Conservation (phyloP, 2,329 filamentous ascomycete species). For the Clonostachys sp. region DNA sequence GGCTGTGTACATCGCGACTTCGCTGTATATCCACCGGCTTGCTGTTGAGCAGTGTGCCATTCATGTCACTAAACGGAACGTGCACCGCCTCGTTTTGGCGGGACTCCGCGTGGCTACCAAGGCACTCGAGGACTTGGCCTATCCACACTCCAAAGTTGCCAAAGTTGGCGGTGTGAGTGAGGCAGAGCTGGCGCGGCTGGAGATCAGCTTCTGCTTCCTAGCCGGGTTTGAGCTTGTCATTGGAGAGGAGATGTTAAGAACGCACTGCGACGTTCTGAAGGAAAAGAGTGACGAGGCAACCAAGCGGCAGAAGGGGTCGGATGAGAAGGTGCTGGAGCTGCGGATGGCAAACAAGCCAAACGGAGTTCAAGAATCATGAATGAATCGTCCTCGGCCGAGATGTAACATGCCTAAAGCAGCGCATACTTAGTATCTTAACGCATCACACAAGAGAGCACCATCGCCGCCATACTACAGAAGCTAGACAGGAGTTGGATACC, state of each 20-base stretch:
- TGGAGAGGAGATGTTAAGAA: conserved; percentile 19
- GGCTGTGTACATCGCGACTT: conserved; percentile 86
- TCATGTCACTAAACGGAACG: conserved; percentile 76
- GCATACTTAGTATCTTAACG: too few species aligned
- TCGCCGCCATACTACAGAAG: too few species aligned
- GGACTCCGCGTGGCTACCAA: conserved; percentile 88
- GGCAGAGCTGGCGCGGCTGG: conserved; percentile 74
- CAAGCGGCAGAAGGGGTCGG: too few species aligned
- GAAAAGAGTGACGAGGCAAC: conserved; percentile 9
- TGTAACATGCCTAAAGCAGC: too few species aligned
- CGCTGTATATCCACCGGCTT: conserved; percentile 80
- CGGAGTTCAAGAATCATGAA: too few species aligned
- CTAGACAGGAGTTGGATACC: too few species aligned
- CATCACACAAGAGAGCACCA: too few species aligned
- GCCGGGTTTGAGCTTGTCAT: conserved; percentile 78
- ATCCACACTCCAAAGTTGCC: conserved; percentile 78
- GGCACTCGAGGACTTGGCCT: conserved; percentile 86
- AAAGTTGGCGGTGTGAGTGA: conserved; percentile 86
- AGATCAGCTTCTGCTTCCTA: conserved; percentile 85
- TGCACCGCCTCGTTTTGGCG: conserved; percentile 80
- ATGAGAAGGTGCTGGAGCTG: too few species aligned
- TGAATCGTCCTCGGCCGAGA: too few species aligned
- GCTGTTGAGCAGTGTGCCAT: conserved; percentile 74
- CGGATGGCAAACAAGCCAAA: too few species aligned
- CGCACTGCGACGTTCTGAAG: conserved; percentile 25